Percentiles rank a stretch among this genome's conserved stretches.
These are phyloP conservation scores for Solanum virginianum DNA, from an alignment of 257 asterid genomes.

Conservation along the genomic window DNA sequence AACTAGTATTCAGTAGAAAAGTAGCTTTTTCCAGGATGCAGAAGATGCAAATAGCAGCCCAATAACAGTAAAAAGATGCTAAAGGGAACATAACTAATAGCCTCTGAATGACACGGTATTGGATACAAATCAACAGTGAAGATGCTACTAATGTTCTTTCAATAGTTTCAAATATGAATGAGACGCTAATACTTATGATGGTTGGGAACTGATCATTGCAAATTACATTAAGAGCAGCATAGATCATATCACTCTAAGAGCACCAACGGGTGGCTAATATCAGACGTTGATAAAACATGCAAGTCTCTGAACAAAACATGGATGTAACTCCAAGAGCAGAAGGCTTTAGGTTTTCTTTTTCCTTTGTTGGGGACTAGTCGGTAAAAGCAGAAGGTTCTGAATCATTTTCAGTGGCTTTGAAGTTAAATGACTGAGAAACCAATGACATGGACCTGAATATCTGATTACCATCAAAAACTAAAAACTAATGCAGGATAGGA, in stretches of 20 bases:
- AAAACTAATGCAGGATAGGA: background rate
- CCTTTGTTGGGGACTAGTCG: background rate
- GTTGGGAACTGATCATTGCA: background rate
- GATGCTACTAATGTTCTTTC: background rate
- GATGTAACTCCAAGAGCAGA: background rate
- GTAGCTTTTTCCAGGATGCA: background rate
- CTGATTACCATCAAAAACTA: background rate
- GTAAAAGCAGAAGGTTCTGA: background rate
- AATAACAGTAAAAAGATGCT: background rate
- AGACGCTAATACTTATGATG: background rate
- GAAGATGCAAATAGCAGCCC: background rate
- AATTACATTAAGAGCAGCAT: background rate
- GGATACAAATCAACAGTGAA: background rate
- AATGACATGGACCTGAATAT: background rate
- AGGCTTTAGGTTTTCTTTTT: background rate
- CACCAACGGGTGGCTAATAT: background rate
- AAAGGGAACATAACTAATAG: background rate
- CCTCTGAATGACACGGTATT: background rate
- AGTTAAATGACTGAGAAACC: background rate
- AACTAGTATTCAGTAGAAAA: background rate
- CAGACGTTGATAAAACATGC: background rate
- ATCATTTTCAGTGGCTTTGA: background rate
- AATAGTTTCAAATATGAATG: background rate
- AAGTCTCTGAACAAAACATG: background rate
- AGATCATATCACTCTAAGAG: background rate